Evolutionary conservation across 2,329 filamentous ascomycete genomes (phyloP), one percentile per base, ranked within the genome.

Genomic region (Coniochaeta prunicola): DNA sequence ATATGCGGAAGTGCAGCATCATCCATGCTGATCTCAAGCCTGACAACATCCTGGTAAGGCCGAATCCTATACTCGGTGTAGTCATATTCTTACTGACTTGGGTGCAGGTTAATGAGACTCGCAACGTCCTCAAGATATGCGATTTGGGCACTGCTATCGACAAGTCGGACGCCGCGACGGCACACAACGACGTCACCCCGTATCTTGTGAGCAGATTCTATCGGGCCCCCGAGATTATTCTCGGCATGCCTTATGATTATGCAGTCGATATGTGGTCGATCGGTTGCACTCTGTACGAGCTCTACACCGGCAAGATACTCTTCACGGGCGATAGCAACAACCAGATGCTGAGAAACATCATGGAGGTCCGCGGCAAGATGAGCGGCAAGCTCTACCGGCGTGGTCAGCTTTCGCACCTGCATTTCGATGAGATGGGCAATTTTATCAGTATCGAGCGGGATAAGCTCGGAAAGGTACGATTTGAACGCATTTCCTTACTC

Each of bases 151-250:
- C 94, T n/a, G 94, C 94, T 30, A 93, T 93, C 59, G 90, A 96
- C 68, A 87, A 89, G 58, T 89, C 90, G 13, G 94, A 99, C 66
- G 83, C 83, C 1, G 82, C 81, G 21, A 85, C 81, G n/a, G 80
- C 81, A 10, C 81, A 85, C 59, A 94, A 90, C 63, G 91, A 96
- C 68, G 89, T 96, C 62, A 96, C 92, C 0, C 92, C 92, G 13
- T 97, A 97, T 70, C 86, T 99, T 1, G 92, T 97, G 69, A 97
- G 92, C 76, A 88, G 96, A 59, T 99, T 97, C 75, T 99, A 99
- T 72, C 89, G 94, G 61, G 94, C 94, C 3, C 94, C 96, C 2
- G 94, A 99, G 76, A 91, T 99, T 69, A 96, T 99, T 62, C 82
- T 99, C 3, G 94, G 94, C n/a, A 92, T 97, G 78, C 89, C 90